Percentiles rank a stretch among this genome's conserved stretches.
phyloP scores from a whole-genome alignment of 257 asterid genomes.

The Ehretia macrophylla region DNA sequence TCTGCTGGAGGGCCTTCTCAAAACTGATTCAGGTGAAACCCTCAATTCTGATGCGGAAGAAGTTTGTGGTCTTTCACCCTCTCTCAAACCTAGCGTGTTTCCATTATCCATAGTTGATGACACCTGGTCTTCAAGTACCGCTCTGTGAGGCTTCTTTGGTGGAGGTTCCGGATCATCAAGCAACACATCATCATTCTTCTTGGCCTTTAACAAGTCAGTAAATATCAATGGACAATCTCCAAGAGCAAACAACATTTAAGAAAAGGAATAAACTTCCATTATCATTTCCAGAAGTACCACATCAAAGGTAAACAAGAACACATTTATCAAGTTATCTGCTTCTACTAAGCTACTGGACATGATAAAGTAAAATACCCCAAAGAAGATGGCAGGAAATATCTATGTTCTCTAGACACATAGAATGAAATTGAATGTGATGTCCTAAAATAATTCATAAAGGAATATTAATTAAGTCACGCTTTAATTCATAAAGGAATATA shows the following conservation, averaged over 20 bases:
- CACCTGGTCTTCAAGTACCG: conserved; percentile 20
- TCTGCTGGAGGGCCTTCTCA: conserved; percentile 16
- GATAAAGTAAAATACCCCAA: too few relatives aligned
- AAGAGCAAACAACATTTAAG: conserved; percentile 2
- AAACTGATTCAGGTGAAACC: conserved; percentile 11
- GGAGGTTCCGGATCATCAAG: conserved; percentile 22
- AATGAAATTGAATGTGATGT: too few relatives aligned
- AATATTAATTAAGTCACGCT: too few relatives aligned
- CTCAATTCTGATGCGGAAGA: background rate
- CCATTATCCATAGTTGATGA: conserved; percentile 20
- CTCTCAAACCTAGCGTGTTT: conserved; percentile 6
- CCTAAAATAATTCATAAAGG: too few relatives aligned
- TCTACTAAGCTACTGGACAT: too few relatives aligned
- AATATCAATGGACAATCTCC: conserved; percentile 5
- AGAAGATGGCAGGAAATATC: too few relatives aligned
- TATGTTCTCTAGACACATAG: too few relatives aligned
- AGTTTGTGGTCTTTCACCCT: conserved; percentile 14
- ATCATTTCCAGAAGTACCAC: background rate
- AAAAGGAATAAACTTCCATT: background rate
- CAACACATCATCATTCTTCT: conserved; percentile 4
- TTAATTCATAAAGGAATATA: too few relatives aligned
- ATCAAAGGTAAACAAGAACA: too few relatives aligned
- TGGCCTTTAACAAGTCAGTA: conserved; percentile 16
- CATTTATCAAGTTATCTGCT: too few relatives aligned
- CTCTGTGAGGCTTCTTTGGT: conserved; percentile 29